Conservation (phyloP, 768 basidiomycete genomes). For the Tulasnella sp. region DNA sequence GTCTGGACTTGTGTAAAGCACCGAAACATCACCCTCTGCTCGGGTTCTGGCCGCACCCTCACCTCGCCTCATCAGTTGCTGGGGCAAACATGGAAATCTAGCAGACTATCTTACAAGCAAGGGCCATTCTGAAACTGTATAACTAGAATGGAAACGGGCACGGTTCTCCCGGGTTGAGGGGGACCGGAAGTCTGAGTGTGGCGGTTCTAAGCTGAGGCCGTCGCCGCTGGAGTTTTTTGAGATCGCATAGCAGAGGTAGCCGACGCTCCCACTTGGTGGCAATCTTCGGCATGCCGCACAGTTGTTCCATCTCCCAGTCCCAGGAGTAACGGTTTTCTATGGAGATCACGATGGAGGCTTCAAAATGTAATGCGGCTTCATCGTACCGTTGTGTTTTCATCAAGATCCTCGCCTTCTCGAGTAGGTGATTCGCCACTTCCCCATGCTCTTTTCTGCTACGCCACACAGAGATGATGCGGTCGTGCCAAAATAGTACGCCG, state of each 20-base stretch:
- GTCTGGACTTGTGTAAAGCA: background rate
- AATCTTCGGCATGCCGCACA: background rate
- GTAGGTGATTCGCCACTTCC: no score
- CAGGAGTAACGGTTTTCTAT: background rate
- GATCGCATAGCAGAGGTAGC: background rate
- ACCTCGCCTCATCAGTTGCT: background rate
- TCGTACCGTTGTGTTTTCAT: background rate
- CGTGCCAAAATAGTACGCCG: no score
- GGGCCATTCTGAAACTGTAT: no score
- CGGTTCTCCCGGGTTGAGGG: no score
- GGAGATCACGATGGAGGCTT: background rate
- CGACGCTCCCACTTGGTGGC: background rate
- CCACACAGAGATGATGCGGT: no score
- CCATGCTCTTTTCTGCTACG: no score
- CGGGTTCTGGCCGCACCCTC: background rate
- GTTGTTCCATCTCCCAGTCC: background rate
- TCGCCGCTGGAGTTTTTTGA: background rate
- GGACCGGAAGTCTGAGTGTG: background rate
- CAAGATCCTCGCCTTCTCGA: background rate
- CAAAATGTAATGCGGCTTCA: background rate
- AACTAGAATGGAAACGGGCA: no score
- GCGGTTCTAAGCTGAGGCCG: background rate
- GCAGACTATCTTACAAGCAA: no score
- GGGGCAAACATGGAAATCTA: background rate
- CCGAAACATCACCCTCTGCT: background rate